A percentile compares a stretch with the other conserved stretches of the same genome.
Conservation (phyloP, 768 basidiomycete species). For the Rhodotorula sphaerocarpa region DNA sequence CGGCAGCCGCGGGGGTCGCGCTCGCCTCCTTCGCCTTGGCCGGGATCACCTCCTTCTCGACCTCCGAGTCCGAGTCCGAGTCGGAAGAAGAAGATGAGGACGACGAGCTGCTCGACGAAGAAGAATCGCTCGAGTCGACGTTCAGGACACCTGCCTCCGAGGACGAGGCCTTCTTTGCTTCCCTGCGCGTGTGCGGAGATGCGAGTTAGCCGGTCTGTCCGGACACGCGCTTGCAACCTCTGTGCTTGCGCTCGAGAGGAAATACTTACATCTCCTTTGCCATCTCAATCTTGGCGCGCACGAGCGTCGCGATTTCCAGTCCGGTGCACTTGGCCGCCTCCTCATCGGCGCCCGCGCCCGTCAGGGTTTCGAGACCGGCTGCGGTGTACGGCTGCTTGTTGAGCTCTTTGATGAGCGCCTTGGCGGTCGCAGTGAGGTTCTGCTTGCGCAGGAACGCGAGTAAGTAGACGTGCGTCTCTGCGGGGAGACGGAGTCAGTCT, state of each 20-base stretch:
- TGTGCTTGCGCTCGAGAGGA: too few relatives aligned
- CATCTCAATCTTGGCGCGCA: conserved; percentile 20
- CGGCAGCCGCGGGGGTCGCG: too few relatives aligned
- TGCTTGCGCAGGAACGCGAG: conserved; percentile 37
- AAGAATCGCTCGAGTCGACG: conserved; percentile 6
- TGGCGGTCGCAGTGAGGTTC: conserved; percentile 33
- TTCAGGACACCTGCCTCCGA: not conserved
- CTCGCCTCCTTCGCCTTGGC: too few relatives aligned
- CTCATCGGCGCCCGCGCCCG: too few relatives aligned
- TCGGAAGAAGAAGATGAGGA: conserved; percentile 20
- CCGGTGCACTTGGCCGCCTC: not conserved
- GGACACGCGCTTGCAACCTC: too few relatives aligned
- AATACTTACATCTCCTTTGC: conserved; percentile 11
- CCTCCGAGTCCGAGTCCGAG: conserved; percentile 21
- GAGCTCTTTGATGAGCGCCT: conserved; percentile 34
- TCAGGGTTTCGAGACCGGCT: not conserved
- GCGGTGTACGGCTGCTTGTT: conserved; percentile 14
- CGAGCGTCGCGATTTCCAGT: conserved; percentile 19
- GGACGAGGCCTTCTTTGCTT: not conserved
- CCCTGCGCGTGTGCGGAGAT: not conserved
- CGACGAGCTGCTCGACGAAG: conserved; percentile 28
- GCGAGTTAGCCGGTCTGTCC: not conserved
- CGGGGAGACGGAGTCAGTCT: not conserved
- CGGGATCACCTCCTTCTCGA: too few relatives aligned
- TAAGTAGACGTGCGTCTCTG: conserved; percentile 31